These are phyloP conservation scores for Chlamydomonas sp. DNA, from an alignment of 139 green algal species.

Conservation along the genomic window DNA sequence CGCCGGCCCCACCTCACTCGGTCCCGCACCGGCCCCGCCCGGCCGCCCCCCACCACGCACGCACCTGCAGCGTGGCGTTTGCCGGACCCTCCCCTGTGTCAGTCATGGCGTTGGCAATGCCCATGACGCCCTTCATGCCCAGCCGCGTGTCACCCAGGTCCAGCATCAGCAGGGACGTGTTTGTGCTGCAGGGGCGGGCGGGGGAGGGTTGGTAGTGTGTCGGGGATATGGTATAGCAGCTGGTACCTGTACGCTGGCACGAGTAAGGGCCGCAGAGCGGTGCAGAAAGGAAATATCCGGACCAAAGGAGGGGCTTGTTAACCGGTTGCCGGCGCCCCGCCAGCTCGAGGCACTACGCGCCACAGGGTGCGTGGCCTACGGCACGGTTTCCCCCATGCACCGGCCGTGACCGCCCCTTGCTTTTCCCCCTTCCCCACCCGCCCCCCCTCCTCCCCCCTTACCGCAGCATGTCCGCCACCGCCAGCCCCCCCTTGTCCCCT, in stretches of 20 bases:
- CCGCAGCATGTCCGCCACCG: conserved; percentile 51
- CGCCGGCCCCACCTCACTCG: not conserved
- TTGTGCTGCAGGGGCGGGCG: conserved; percentile 6
- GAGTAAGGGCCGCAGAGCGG: too few species aligned
- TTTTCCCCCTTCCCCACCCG: not conserved
- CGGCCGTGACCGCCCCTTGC: not conserved
- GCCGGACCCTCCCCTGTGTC: not conserved
- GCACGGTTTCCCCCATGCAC: too few species aligned
- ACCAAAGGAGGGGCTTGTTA: too few species aligned
- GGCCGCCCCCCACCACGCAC: not conserved
- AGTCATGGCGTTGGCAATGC: conserved; percentile 40
- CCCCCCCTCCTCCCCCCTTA: not conserved
- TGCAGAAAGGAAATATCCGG: too few species aligned
- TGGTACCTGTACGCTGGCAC: not conserved
- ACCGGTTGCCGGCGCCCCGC: too few species aligned
- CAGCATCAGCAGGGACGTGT: conserved; percentile 48
- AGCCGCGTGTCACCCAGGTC: conserved; percentile 54
- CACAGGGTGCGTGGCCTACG: too few species aligned
- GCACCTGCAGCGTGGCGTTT: conserved; percentile 30
- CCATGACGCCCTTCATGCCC: conserved; percentile 54
- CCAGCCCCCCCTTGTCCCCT: conserved; percentile 52
- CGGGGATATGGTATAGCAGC: not conserved
- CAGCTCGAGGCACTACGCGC: too few species aligned
- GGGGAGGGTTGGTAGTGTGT: not conserved
- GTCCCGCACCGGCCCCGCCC: not conserved